Percentiles rank a stretch among this genome's conserved stretches.
phyloP scores from a whole-genome alignment of 2,329 filamentous ascomycete species.

The Colletotrichum sp. region DNA sequence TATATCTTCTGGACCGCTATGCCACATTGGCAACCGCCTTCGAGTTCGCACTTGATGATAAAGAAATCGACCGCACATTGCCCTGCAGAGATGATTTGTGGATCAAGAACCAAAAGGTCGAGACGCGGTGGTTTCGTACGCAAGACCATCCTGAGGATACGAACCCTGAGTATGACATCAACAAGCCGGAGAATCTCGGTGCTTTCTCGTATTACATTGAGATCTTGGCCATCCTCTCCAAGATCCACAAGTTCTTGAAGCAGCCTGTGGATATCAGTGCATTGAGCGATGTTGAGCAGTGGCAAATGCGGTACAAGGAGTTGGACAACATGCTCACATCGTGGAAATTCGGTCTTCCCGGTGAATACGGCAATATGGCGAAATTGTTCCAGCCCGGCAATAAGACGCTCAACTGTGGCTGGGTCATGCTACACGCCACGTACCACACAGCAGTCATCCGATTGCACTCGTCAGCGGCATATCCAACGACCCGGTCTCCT shows the following conservation, averaged over 20 bases:
- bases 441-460: constrained; percentile 91
- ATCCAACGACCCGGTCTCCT: constrained; percentile 85
- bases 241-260: constrained; percentile 88
- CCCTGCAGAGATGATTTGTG: constrained; percentile 90
- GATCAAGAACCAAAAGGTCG: constrained; percentile 81
- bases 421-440: constrained; percentile 90
- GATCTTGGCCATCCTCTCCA: constrained; percentile 83
- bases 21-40: constrained; percentile 91
- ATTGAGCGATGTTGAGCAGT: constrained; percentile 83
- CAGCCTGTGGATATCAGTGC: constrained; percentile 88
- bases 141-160: constrained; percentile 46
- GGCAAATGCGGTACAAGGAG: constrained; percentile 86
- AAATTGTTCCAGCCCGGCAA: constrained; percentile 75
- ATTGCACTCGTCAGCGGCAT: constrained; percentile 89
- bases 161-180: constrained; percentile 65
- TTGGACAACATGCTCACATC: constrained; percentile 79
- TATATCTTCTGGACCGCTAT: constrained; percentile 88
- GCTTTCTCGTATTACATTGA: constrained; percentile 92
- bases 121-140: constrained; percentile 80
- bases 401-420: constrained; percentile 78
- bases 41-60: constrained; percentile 87
- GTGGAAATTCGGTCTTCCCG: constrained; percentile 85
- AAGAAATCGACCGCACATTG: constrained; percentile 85
- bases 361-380: constrained; percentile 84
- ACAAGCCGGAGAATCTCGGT: constrained; percentile 80